Conservation (phyloP, 2,329 filamentous ascomycete species). For the Colletotrichum lindemuthianum region DNA sequence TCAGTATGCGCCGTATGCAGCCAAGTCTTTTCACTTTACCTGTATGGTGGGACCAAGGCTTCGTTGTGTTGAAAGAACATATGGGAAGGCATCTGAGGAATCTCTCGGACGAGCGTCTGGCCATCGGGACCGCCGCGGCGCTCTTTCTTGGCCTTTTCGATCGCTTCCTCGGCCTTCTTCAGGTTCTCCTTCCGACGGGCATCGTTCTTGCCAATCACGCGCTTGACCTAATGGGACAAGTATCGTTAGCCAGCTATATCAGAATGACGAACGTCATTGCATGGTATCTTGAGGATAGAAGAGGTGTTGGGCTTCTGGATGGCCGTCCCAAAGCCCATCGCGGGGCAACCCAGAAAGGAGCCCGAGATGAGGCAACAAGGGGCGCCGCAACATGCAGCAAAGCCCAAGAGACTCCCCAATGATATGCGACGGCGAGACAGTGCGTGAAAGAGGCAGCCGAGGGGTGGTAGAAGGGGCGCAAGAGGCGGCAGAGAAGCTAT, state of each 20-base stretch:
- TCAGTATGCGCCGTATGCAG: neutral
- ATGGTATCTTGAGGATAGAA: conserved; percentile 35
- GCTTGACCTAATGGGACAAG: conserved; percentile 68
- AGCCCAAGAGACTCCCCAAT: too few species aligned
- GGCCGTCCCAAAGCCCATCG: neutral
- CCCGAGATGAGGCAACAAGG: too few species aligned
- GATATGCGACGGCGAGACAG: too few species aligned
- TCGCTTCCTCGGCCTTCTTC: conserved; percentile 66
- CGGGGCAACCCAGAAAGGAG: neutral
- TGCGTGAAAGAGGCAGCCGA: too few species aligned
- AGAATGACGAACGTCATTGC: neutral
- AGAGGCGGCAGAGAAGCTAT: too few species aligned
- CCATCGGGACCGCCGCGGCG: conserved; percentile 59
- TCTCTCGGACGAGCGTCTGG: conserved; percentile 60
- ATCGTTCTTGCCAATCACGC: conserved; percentile 84
- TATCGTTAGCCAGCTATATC: conserved; percentile 6
- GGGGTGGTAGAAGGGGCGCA: too few species aligned
- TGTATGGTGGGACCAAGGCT: conserved; percentile 84
- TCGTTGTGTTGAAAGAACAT: conserved; percentile 93
- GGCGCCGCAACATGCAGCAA: too few species aligned
- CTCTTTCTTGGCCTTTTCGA: conserved; percentile 65
- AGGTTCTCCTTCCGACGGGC: conserved; percentile 84
- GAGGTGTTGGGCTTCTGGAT: neutral
- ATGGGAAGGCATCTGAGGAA: conserved; percentile 79
- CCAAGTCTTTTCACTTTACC: conserved; percentile 27